Evolutionary conservation across 768 basidiomycete genomes (phyloP), one percentile per base, ranked within the genome.

Genomic region (Trametes elegans): DNA sequence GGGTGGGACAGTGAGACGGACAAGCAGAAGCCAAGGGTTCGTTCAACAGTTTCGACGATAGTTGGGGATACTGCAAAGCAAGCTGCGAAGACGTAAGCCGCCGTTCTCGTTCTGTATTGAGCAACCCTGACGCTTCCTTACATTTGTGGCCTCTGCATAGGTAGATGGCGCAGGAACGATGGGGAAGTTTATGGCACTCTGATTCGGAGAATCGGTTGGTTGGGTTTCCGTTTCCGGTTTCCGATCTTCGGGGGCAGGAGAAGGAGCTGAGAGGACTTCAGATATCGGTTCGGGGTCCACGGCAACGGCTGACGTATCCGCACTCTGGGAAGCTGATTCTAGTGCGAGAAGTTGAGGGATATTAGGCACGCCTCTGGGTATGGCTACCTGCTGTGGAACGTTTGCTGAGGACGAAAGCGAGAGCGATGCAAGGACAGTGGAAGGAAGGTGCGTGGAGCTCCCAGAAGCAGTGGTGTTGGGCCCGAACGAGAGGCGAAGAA

Each of bases 91-190:
- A 27, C 1, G 21, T 11, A 26, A n/a, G n/a, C n/a, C n/a, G n/a
- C n/a, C n/a, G n/a, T n/a, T n/a, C n/a, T n/a, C n/a, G n/a, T n/a
- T n/a, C n/a, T n/a, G n/a, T n/a, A n/a, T n/a, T n/a, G n/a, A n/a
- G n/a, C n/a, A n/a, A n/a, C n/a, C n/a, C n/a, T n/a, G n/a, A n/a
- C n/a, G n/a, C n/a, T 1, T 1, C 47, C 65, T 58, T 11, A 64
- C 65, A 32, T 64, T 64, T 26, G 60, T 62, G 3, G 63, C 62
- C 18, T 64, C 65, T 3, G 65, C 65, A 44, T 66, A 66, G 14
- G 65, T 66, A 6, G 53, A 11, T 6, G 65, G 59, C 1, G 45
- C 39, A 11, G 62, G 61, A 7, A 66, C 39, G 13, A 45, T 55
- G 13, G 61, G 7, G 14, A 3, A 16, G 7, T 40, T 26, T 2